Base-by-base conservation (phyloP, 805 yeast species). In the Pichia rugopelliculosa region DNA sequence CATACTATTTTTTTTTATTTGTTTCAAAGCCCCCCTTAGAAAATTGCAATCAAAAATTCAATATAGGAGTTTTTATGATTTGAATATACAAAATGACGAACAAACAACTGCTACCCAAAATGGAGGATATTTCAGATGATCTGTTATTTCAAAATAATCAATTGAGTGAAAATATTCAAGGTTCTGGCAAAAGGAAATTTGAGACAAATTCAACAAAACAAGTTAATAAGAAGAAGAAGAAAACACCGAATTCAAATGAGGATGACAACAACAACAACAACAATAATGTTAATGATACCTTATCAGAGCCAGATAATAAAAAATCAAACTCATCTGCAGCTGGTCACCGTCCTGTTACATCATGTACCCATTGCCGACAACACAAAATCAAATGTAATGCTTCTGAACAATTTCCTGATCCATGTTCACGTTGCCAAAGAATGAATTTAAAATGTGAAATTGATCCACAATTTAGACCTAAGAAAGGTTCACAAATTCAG, bases 361-460 rank as follows among this genome's bases (percentile, higher is more conserved):
- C 96, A 3, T 90, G 97, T 61, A 87, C 96, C 0, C 93, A 88
- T 62, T 90, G 97, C 61, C 78, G 97, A 44, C 96, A 90, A 61
- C 96, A 89, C 64, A 90, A 90, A 65, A 88, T 90, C 63, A 85
- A 84, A 61, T 90, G 97, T 66, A 87, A 90, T 61, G 97, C 97
- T 1, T 77, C 87, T 3, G 90, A 84, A 21, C 79, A 82, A 53
- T 84, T 76, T 55, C 96, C 96, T 0, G 70, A 72, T 7, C 85
- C 96, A 0, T 90, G 97, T 63, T 76, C 84, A 17, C 67, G 96
- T 51, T 90, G 97, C 67, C 82, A 79, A 45, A 74, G 84, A 59
- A 84, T 86, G 86, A 82, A 80, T 3, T 70, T 88, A 36, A 75
- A 74, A 48, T 90, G 97, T 69, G 91, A 85, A 56, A 86, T 90